Conservation (phyloP, 345 rosid species). For the Hibiscus mutabilis region DNA sequence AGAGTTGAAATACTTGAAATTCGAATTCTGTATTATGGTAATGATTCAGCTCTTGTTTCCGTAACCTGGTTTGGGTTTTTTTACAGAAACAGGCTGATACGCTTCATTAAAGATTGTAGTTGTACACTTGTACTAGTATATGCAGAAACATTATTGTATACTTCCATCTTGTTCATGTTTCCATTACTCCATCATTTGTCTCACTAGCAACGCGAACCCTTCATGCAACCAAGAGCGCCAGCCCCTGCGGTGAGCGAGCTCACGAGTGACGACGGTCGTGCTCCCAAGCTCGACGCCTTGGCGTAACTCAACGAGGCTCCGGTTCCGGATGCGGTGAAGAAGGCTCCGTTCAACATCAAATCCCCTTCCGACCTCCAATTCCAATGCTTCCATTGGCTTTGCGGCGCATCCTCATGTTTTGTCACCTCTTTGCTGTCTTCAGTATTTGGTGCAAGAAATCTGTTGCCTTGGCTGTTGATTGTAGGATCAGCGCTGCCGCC, state of each 20-base stretch:
- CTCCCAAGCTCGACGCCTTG: constrained; percentile 52
- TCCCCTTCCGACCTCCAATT: constrained; percentile 59
- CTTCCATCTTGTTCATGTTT: neutral
- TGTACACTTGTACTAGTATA: neutral
- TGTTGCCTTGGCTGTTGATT: constrained; percentile 61
- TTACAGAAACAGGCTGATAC: constrained; percentile 1
- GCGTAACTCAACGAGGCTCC: constrained; percentile 48
- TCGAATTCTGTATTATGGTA: neutral
- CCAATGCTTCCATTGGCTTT: constrained; percentile 49
- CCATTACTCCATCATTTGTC: neutral
- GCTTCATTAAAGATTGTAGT: neutral
- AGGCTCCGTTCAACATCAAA: constrained; percentile 50
- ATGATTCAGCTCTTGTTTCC: constrained; percentile 2
- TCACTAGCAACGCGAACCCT: constrained; percentile 38
- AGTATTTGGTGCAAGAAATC: constrained; percentile 43
- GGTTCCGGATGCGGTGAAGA: constrained; percentile 45
- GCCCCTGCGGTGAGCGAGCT: constrained; percentile 41
- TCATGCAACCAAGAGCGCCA: constrained; percentile 46
- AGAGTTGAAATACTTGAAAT: neutral
- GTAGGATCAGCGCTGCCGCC: constrained; percentile 68
- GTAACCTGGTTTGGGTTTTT: neutral
- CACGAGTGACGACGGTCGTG: constrained; percentile 42
- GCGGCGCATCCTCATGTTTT: constrained; percentile 43
- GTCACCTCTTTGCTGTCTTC: constrained; percentile 22
- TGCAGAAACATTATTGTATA: neutral